Evolutionary conservation across 164 flowering plant genomes (phyloP).

Genomic region (Vitis amurensis): DNA sequence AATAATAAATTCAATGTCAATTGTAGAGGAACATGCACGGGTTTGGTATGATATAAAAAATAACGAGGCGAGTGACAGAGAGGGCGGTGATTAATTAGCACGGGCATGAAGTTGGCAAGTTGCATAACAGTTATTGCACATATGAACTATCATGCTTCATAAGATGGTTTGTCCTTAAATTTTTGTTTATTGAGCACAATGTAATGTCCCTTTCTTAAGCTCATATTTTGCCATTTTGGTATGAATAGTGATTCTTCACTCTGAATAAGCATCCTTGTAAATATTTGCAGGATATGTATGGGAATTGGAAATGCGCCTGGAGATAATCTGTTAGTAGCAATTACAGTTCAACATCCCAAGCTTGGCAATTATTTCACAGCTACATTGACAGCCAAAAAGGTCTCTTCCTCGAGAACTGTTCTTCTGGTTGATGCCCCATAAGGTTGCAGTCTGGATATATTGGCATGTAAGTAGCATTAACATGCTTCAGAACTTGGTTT

Average conservation of each 20-base stretch:
- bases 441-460: conserved; percentile 89
- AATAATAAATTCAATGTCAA: too few relatives aligned
- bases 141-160: neutral
- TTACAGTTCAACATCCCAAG: conserved; percentile 75
- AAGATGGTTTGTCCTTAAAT: neutral
- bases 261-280: neutral
- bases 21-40: too few relatives aligned
- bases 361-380: conserved; percentile 83
- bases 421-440: conserved; percentile 98
- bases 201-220: neutral
- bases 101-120: too few relatives aligned
- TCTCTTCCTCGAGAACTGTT: conserved; percentile 42
- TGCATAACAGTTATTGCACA: too few relatives aligned
- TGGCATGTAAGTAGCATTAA: conserved; percentile 67
- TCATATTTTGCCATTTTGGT: neutral
- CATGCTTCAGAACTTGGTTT: neutral
- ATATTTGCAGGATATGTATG: conserved; percentile 82
- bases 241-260: neutral
- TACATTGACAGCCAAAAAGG: conserved; percentile 58
- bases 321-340: conserved; percentile 50
- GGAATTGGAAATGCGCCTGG: conserved; percentile 77
- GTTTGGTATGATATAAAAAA: too few relatives aligned
- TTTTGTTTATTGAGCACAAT: neutral
- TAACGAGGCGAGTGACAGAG: too few relatives aligned
- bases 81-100: too few relatives aligned